Percentiles rank a stretch among this genome's conserved stretches.
Evolutionary conservation across 768 basidiomycete species (phyloP).

Genomic region (Roridomyces roridus): DNA sequence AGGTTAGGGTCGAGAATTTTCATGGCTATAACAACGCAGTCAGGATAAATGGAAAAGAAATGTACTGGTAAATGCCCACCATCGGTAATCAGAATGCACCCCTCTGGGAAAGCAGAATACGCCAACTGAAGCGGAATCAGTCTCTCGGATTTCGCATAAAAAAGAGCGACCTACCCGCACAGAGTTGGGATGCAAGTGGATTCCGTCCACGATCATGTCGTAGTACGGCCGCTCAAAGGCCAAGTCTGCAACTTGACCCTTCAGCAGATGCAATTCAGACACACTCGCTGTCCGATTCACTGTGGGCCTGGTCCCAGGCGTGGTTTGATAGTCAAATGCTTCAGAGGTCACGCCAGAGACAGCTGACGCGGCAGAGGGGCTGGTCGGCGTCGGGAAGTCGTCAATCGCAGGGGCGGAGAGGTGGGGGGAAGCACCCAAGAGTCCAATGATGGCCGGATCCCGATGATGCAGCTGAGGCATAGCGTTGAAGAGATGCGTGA

Average conservation of each 20-base stretch:
- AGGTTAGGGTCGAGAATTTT: constrained; percentile 86
- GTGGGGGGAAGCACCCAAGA: constrained; percentile 79
- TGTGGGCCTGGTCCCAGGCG: constrained; percentile 3
- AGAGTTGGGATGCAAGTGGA: constrained; percentile 91
- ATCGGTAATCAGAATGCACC: constrained; percentile 90
- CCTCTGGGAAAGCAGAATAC: constrained; percentile 81
- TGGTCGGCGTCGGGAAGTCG: constrained; percentile 10
- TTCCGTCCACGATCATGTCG: constrained; percentile 89
- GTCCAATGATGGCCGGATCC: constrained; percentile 90
- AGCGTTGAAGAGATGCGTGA: constrained; percentile 93
- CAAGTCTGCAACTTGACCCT: constrained; percentile 58
- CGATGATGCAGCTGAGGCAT: constrained; percentile 92
- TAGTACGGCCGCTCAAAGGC: constrained; percentile 78
- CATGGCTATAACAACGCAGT: constrained; percentile 60
- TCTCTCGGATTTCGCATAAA: neutral
- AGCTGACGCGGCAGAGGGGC: constrained; percentile 3
- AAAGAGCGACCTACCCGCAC: constrained; percentile 64
- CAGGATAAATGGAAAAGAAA: neutral
- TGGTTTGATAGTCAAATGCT: constrained; percentile 58
- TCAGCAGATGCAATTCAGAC: constrained; percentile 49
- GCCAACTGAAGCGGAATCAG: constrained; percentile 60
- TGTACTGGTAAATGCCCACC: constrained; percentile 50
- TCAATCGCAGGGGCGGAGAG: constrained; percentile 48
- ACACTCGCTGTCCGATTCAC: constrained; percentile 33
- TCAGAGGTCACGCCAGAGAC: constrained; percentile 47